Evolutionary conservation across 1,284 basidiomycete genomes (phyloP).

Genomic region (Ceratobasidium sp.): DNA sequence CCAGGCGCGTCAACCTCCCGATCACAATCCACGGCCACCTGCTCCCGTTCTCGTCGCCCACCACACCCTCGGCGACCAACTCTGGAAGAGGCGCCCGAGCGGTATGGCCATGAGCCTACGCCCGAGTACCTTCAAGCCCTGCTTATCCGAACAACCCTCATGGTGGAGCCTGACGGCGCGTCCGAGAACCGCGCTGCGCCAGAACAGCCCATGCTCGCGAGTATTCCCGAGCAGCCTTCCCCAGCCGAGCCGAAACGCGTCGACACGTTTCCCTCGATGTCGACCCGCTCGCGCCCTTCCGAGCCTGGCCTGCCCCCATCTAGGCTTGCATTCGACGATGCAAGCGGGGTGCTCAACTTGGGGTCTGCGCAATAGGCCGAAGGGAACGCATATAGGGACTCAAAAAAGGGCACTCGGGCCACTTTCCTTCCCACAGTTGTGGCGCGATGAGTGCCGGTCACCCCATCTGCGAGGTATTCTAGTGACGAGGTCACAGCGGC

Average conservation of each 20-base stretch:
- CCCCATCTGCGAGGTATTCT: too few species aligned
- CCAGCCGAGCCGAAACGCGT: background rate
- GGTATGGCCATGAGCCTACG: background rate
- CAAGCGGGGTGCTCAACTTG: constrained; percentile 22
- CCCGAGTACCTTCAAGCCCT: constrained; percentile 11
- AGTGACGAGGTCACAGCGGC: too few species aligned
- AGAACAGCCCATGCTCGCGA: background rate
- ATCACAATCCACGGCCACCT: constrained; percentile 24
- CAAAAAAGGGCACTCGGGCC: too few species aligned
- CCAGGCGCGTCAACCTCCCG: constrained; percentile 9
- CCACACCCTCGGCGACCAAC: constrained; percentile 16
- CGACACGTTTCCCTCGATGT: background rate
- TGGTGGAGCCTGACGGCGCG: background rate
- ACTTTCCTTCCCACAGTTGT: too few species aligned
- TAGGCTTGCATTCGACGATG: constrained; percentile 30
- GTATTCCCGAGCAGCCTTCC: constrained; percentile 7
- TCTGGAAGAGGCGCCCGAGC: background rate
- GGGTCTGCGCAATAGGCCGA: too few species aligned
- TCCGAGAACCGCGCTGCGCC: constrained; percentile 2
- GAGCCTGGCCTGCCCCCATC: constrained; percentile 31
- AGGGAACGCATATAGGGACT: too few species aligned
- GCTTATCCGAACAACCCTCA: background rate
- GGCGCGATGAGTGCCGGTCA: too few species aligned
- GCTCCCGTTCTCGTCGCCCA: constrained; percentile 19
- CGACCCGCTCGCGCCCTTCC: constrained; percentile 14